Evolutionary conservation across 176 grass and related monocot species (phyloP), one percentile per base, ranked within the genome.

Genomic region (Microstegium vimineum): DNA sequence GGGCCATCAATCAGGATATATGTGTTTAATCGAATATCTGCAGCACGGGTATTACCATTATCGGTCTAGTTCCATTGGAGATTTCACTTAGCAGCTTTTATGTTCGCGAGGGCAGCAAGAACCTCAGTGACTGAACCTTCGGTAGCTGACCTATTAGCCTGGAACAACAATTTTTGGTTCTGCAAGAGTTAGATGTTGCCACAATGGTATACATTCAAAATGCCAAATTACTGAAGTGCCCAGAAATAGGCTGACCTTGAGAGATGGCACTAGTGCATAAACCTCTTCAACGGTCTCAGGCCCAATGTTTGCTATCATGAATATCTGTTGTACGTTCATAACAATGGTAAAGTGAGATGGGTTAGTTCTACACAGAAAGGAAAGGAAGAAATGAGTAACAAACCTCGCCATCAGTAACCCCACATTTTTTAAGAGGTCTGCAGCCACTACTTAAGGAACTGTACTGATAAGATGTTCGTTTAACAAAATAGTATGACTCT

Each of bases 241-340:
- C 36, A 88, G 47, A n/a, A 87, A 77, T 37, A 75, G 70, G 28
- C 82, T 90, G 14, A 94, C 96, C 96, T 92, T 99, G 32, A 99
- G 93, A 66, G 96, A 94, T 41, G 96, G 96, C 77, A 95, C 81
- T 67, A 99, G 83, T 36, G 89, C 93, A 92, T 95, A 99, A 83
- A 92, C 91, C 80, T 95, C 96, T 64, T 99, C 91, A 10, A 89
- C n/a, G 9, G 81, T 94, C 63, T 99, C 93, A 5, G 93, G 89
- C 17, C 91, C 89, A 81, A 93, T 82, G 77, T 99, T 99, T 8
- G 86, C 93, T 70, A 99, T 90, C 96, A 99, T 81, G 85, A 91
- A 92, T 88, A 95, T 90, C 96, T 99, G 82, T 67, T 41, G 34
- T 28, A 83, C 62, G 41, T 20, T 22, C 23, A 77, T 7, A 34